phyloP scores from a whole-genome alignment of 371 early-diverging fungal genomes.

The Aphelidium insulamus region DNA sequence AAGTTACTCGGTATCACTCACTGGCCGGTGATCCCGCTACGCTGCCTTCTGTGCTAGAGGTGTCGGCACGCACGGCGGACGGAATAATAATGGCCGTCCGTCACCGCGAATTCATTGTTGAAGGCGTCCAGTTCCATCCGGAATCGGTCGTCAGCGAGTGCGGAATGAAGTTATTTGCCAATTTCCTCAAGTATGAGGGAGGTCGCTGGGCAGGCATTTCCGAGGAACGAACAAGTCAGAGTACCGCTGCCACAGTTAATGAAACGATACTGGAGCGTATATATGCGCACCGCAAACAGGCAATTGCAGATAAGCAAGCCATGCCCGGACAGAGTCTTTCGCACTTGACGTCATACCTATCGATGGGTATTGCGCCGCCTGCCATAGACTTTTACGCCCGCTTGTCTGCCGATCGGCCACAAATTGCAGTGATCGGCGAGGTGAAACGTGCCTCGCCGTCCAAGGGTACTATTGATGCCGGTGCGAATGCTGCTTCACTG shows the following conservation, averaged over 20 bases:
- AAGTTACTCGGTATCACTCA: constrained; percentile 84
- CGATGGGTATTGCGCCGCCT: constrained; percentile 46
- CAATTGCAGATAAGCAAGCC: constrained; percentile 7
- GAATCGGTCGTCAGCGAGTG: constrained; percentile 82
- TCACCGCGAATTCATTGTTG: constrained; percentile 63
- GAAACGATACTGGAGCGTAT: constrained; percentile 28
- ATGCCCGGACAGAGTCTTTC: constrained; percentile 44
- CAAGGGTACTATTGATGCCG: constrained; percentile 67
- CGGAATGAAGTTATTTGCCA: constrained; percentile 58
- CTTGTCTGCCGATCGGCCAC: constrained; percentile 16
- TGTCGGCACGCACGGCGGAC: constrained; percentile 61
- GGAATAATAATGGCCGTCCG: constrained; percentile 86
- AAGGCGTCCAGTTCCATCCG: constrained; percentile 94
- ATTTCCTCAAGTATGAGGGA: constrained; percentile 64
- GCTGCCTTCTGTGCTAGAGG: constrained; percentile 53
- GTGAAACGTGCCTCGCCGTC: constrained; percentile 93
- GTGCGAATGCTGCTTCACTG: constrained; percentile 61
- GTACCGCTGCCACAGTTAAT: background rate
- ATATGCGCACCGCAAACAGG: background rate
- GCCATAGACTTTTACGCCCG: constrained; percentile 51
- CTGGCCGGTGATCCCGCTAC: constrained; percentile 65
- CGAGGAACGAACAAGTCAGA: background rate
- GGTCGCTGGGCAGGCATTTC: constrained; percentile 66
- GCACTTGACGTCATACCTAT: constrained; percentile 41
- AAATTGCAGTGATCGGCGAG: constrained; percentile 70